These are phyloP conservation scores for Fagopyrum homotropicum DNA, from an alignment of 148 eudicot species.

Conservation along the genomic window DNA sequence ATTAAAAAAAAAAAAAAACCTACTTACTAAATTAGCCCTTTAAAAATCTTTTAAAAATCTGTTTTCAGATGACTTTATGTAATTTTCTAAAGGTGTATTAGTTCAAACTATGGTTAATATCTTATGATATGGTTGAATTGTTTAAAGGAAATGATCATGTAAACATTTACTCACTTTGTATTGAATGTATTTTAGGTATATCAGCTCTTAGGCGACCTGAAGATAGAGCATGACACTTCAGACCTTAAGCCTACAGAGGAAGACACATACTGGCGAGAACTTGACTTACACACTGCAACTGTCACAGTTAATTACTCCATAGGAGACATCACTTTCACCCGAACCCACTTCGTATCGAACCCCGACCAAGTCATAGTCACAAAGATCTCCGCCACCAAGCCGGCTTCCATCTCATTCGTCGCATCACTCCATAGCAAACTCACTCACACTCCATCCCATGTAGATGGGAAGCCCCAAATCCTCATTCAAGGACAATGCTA, in stretches of 20 bases:
- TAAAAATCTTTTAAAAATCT: no score
- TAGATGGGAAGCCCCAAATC: slow-evolving; percentile 49
- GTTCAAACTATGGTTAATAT: no score
- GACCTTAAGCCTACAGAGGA: slow-evolving; percentile 19
- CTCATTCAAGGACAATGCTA: slow-evolving; percentile 68
- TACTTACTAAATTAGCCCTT: no score
- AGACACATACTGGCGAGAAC: slow-evolving; percentile 52
- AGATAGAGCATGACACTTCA: slow-evolving; percentile 56
- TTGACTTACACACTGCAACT: slow-evolving; percentile 78
- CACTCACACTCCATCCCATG: slow-evolving; percentile 32
- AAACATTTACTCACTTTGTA: no score
- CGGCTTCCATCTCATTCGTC: slow-evolving; percentile 50
- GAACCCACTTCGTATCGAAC: slow-evolving; percentile 68
- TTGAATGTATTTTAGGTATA: slow-evolving; percentile 40
- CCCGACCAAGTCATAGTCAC: slow-evolving; percentile 75
- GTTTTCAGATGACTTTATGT: no score
- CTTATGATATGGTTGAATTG: no score
- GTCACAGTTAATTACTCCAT: slow-evolving; percentile 51
- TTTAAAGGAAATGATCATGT: no score
- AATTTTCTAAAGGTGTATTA: no score
- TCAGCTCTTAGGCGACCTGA: slow-evolving; percentile 82
- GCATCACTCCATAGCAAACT: slow-evolving; percentile 56
- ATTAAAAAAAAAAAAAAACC: no score
- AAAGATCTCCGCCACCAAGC: slow-evolving; percentile 59
- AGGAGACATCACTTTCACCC: slow-evolving; percentile 42